Conservation (phyloP, 768 basidiomycete genomes). For the Suillus brevipes region DNA sequence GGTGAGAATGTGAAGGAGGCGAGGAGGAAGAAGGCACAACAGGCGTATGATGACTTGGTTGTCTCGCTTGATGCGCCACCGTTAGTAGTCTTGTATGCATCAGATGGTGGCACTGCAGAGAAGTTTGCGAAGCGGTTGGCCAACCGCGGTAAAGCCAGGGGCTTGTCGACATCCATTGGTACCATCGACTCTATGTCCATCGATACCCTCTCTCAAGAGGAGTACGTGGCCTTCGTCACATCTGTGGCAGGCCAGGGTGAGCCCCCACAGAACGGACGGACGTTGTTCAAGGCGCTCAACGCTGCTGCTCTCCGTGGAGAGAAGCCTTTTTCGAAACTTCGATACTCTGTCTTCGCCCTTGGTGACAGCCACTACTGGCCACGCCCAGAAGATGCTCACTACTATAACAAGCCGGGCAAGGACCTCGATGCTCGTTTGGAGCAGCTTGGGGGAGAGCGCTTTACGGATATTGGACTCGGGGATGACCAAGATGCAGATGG, state of each 20-base stretch:
- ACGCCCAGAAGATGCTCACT: slow-evolving; percentile 91
- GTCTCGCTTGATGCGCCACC: slow-evolving; percentile 87
- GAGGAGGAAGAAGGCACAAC: slow-evolving; percentile 75
- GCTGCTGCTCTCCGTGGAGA: slow-evolving; percentile 54
- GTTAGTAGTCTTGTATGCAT: slow-evolving; percentile 87
- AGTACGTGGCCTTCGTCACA: slow-evolving; percentile 81
- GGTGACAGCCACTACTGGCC: slow-evolving; percentile 99
- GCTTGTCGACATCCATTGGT: slow-evolving; percentile 71
- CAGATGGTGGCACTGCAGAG: slow-evolving; percentile 94
- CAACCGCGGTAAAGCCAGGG: slow-evolving; percentile 79
- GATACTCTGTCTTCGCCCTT: slow-evolving; percentile 87
- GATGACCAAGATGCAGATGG: slow-evolving; percentile 99
- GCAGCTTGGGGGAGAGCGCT: slow-evolving; percentile 75
- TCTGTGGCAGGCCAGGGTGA: slow-evolving; percentile 97
- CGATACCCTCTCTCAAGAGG: slow-evolving; percentile 72
- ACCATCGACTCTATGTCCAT: slow-evolving; percentile 82
- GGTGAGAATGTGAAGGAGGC: slow-evolving; percentile 86
- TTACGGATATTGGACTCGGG: slow-evolving; percentile 79
- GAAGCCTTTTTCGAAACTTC: slow-evolving; percentile 59
- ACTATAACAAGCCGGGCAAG: slow-evolving; percentile 96
- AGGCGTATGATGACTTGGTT: slow-evolving; percentile 82
- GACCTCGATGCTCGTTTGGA: slow-evolving; percentile 83
- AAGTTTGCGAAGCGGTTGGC: slow-evolving; percentile 90
- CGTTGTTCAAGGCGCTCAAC: slow-evolving; percentile 83
- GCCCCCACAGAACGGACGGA: slow-evolving; percentile 93